These are phyloP conservation scores for Selaginella tamariscina DNA, from an alignment of 75 land plant species.

Conservation along the genomic window DNA sequence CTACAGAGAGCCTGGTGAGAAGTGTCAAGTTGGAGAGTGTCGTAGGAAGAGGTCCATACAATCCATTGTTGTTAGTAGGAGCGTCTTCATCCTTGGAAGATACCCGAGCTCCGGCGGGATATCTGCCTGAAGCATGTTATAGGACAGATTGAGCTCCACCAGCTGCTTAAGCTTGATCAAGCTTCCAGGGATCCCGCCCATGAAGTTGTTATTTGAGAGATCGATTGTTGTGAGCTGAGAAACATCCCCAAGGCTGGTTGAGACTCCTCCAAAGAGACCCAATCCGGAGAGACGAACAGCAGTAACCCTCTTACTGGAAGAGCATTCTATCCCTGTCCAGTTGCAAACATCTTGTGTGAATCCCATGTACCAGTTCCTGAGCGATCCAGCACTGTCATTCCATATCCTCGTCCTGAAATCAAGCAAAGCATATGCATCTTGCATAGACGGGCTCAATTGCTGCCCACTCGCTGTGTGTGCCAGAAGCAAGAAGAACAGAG, in stretches of 20 bases:
- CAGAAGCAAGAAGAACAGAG: not conserved
- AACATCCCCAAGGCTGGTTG: not conserved
- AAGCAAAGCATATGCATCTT: not conserved
- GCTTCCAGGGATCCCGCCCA: not conserved
- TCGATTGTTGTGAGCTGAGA: not conserved
- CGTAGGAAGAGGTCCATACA: not conserved
- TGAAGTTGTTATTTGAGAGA: not conserved
- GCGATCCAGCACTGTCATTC: not conserved
- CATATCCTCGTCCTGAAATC: not conserved
- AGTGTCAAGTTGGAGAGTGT: not conserved
- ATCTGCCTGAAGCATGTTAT: not conserved
- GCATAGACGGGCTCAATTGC: not conserved
- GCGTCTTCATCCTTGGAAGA: not conserved
- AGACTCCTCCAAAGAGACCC: not conserved
- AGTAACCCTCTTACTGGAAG: not conserved
- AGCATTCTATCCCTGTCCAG: not conserved
- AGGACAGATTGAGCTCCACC: not conserved
- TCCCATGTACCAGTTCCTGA: not conserved
- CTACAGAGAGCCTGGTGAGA: not conserved
- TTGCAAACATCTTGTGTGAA: not conserved
- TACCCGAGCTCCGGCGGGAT: not conserved
- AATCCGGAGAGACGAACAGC: not conserved
- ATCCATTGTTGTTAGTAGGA: not conserved
- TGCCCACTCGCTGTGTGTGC: not conserved
- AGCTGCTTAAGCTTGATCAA: not conserved